Base-by-base conservation (phyloP, 1,139 yeast species). In the Scheffersomyces stambukii region DNA sequence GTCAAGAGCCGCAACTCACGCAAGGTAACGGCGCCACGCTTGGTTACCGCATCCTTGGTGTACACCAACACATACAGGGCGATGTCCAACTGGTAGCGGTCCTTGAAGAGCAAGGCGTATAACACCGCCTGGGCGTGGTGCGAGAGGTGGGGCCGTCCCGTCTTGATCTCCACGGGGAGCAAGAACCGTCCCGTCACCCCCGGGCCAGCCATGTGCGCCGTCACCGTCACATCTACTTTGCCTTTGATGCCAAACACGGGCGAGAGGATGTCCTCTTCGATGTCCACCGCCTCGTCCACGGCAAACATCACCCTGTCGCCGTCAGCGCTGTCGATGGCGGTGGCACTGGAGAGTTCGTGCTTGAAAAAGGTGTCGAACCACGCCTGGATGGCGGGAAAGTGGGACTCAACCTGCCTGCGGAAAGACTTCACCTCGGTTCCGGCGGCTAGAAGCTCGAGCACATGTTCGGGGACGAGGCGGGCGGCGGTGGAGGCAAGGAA, bases 231-330 rank as follows among this genome's bases (percentile, higher is more conserved):
- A 57, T 91, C 99, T 10, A 89, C 76, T 46, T 81, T 75, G 1
- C 99, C 99, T 41, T 85, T 78, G n/a, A 93, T 57, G 0, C 99
- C 99, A 60, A 72, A 88, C 48, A 75, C 71, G 0, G 96, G 96
- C 0, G 96, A 85, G 85, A 94, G 80, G 13, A 91, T 78, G 43
- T 81, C 84, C 47, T 91, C 97, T 52, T 91, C 99, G 12, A 85
- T 75, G 48, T 85, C 95, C 22, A 86, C 59, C 4, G 86, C 74
- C 31, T 81, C 77, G 9, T 73, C 66, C 1, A 81, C 77, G 0
- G 81, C 62, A 43, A 77, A 66, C 20, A 55, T 52, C 1, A 72
- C 55, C 6, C 40, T 40, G 8, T 50, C 52, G 12, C 59, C 56
- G 25, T 59, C 55, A 21, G 56, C 50, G 8, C 64, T 55, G 2